Percentiles rank a stretch among this genome's conserved stretches.
Evolutionary conservation across 1,284 basidiomycete species (phyloP).

Genomic region (Apiotrichum gamsii): DNA sequence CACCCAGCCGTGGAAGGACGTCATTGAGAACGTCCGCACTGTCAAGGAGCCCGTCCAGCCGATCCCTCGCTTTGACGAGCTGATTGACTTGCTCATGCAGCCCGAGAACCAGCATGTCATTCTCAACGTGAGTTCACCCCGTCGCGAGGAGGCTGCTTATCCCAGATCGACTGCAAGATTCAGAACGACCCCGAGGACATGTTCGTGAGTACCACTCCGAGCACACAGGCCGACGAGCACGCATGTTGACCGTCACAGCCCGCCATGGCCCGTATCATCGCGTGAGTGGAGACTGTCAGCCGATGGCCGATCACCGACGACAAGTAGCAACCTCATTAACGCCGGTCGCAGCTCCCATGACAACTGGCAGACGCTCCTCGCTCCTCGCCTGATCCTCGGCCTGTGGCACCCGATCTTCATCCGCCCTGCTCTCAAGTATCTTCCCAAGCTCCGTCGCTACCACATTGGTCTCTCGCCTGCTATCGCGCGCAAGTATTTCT

Average conservation of each 20-base stretch:
- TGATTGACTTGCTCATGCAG: slow-evolving; percentile 72
- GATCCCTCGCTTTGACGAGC: slow-evolving; percentile 82
- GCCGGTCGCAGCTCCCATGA: slow-evolving; percentile 56
- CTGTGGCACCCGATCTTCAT: slow-evolving; percentile 91
- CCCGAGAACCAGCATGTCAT: slow-evolving; percentile 59
- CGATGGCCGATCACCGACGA: no score
- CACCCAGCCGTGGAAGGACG: slow-evolving; percentile 47
- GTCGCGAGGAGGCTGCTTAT: slow-evolving; percentile 1
- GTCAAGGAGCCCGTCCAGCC: slow-evolving; percentile 72
- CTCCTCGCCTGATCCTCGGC: slow-evolving; percentile 80
- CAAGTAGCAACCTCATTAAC: no score
- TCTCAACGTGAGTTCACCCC: slow-evolving; percentile 57
- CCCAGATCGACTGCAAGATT: slow-evolving; percentile 77
- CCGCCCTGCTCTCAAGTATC: slow-evolving; percentile 61
- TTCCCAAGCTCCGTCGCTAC: slow-evolving; percentile 71
- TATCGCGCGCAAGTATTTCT: slow-evolving; percentile 81
- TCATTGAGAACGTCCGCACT: slow-evolving; percentile 65
- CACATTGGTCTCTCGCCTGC: slow-evolving; percentile 72
- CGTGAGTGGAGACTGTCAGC: no score
- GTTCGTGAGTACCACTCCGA: slow-evolving; percentile 52
- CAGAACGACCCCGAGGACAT: slow-evolving; percentile 85
- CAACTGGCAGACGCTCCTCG: slow-evolving; percentile 71
- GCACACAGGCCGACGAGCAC: no score
- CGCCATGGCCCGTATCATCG: slow-evolving; percentile 75
- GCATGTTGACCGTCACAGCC: no score